Evolutionary conservation across 305 asterid species (phyloP).

Genomic region (Euphrasia arctica): DNA sequence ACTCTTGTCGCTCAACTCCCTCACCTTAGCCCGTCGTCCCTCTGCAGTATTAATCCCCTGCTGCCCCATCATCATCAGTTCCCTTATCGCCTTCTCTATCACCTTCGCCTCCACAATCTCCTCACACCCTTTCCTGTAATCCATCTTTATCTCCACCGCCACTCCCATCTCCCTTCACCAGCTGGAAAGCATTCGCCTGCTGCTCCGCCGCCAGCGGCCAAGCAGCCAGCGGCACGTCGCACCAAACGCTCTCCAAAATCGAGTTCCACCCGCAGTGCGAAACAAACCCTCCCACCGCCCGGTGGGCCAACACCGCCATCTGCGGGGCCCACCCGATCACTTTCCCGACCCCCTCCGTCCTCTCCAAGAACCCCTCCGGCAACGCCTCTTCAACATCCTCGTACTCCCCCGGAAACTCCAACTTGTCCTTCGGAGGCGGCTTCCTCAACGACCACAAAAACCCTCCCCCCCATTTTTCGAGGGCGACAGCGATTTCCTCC

Average conservation of each 20-base stretch:
- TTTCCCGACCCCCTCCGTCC: constrained; percentile 31
- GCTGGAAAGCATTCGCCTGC: constrained; percentile 36
- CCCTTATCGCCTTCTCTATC: constrained; percentile 31
- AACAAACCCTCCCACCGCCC: constrained; percentile 46
- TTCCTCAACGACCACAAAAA: constrained; percentile 53
- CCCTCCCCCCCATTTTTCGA: constrained; percentile 38
- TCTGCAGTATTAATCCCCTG: not conserved
- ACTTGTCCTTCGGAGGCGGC: constrained; percentile 26
- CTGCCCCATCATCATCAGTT: constrained; percentile 30
- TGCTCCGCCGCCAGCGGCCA: constrained; percentile 51
- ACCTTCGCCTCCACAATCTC: constrained; percentile 24
- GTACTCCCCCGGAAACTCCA: constrained; percentile 30
- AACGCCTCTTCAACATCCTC: constrained; percentile 26
- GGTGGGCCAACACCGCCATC: constrained; percentile 38
- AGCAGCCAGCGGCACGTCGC: constrained; percentile 40
- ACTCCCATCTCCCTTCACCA: constrained; percentile 43
- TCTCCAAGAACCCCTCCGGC: constrained; percentile 41
- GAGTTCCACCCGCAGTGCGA: constrained; percentile 60
- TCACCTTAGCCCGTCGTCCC: constrained; percentile 25
- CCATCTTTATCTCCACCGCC: constrained; percentile 44
- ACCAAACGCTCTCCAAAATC: constrained; percentile 43
- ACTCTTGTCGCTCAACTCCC: constrained; percentile 29
- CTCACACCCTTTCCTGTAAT: constrained; percentile 18
- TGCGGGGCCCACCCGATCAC: constrained; percentile 73
- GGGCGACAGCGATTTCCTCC: constrained; percentile 40